Base-by-base conservation (phyloP, 2,329 filamentous ascomycete species). In the Phaeomoniella chlamydospora region DNA sequence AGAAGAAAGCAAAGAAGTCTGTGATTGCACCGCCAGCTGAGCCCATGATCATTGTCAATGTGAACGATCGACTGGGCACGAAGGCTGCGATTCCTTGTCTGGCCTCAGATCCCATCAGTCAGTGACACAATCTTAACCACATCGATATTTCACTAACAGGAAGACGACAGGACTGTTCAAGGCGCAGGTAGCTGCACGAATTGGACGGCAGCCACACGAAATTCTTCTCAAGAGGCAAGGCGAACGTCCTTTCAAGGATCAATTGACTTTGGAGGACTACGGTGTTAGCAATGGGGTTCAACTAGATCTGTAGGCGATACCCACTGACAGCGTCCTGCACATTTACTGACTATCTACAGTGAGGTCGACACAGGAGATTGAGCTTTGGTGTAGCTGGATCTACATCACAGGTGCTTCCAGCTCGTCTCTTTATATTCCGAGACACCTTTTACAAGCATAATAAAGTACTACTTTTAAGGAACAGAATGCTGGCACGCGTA, bases 11-110 rank as follows among this genome's bases (percentile, higher is more conserved):
- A 36, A 53, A 54, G 42, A 49, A 50, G n/a, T 43, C 49, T 0
- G 45, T 55, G 6, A 42, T 52, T 5, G 42, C 55, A 18, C 50
- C 61, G 5, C 57, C 53, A 29, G 60, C 66, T 4, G 80, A 92
- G 52, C 79, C 85, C 38, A 92, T 94, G 80, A 94, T 96, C 46
- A 74, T 93, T 35, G 87, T 96, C 13, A 76, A 88, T 50, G 77
- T 96, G 52, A 96, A 96, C 55, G 88, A 96, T 58, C 74, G 88
- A n/a, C 65, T 96, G 22, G 88, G 88, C 10, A 94, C 88, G n/a
- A 94, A 94, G 52, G 84, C 87, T 12, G 80, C 83, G 36, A 90
- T 96, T 43, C 88, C 88, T 0, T 94, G 87, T 54, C 66, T 94
- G 39, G 77, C 83, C 1, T 80, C 76, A 3, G 88, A 96, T 59